Percentiles rank a stretch among this genome's conserved stretches.
Evolutionary conservation across 1,284 basidiomycete genomes (phyloP).

Genomic region (Cryptococcus floricola): DNA sequence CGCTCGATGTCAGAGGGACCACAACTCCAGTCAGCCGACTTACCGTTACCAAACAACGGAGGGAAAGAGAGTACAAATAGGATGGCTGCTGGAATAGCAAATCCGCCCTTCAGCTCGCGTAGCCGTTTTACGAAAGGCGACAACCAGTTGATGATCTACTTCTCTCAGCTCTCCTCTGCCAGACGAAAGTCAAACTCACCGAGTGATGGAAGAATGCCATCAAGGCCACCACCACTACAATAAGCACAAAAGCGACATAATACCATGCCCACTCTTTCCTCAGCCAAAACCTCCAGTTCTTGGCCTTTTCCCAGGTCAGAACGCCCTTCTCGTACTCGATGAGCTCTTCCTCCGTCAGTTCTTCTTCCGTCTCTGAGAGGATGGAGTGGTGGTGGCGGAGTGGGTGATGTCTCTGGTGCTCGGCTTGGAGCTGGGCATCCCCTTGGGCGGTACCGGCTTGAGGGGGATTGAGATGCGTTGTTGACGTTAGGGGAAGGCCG

Average conservation of each 20-base stretch:
- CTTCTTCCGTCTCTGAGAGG: slow-evolving; percentile 19
- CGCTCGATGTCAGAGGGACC: neutral
- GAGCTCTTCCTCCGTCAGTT: slow-evolving; percentile 24
- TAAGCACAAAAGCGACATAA: slow-evolving; percentile 18
- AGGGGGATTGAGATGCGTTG: neutral
- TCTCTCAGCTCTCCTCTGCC: neutral
- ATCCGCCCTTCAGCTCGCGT: slow-evolving; percentile 27
- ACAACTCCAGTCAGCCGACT: slow-evolving; percentile 1
- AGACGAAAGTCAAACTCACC: slow-evolving; percentile 15
- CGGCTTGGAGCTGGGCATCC: neutral
- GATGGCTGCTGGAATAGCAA: slow-evolving; percentile 39
- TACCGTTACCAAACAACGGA: slow-evolving; percentile 45
- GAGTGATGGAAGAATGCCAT: slow-evolving; percentile 33
- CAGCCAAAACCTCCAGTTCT: slow-evolving; percentile 31
- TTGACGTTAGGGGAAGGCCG: neutral
- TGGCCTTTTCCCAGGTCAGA: slow-evolving; percentile 24
- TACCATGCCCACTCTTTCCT: slow-evolving; percentile 27
- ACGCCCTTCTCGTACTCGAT: slow-evolving; percentile 35
- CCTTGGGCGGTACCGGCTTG: neutral
- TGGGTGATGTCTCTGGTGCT: neutral
- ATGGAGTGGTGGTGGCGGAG: slow-evolving; percentile 2
- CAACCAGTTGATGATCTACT: slow-evolving; percentile 27
- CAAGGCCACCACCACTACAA: slow-evolving; percentile 21
- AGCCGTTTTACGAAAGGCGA: slow-evolving; percentile 24
- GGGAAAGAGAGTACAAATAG: slow-evolving; percentile 50